These are phyloP conservation scores for Plasmodium sp. DNA, from an alignment of 169 alveolate genomes.

Conservation along the genomic window DNA sequence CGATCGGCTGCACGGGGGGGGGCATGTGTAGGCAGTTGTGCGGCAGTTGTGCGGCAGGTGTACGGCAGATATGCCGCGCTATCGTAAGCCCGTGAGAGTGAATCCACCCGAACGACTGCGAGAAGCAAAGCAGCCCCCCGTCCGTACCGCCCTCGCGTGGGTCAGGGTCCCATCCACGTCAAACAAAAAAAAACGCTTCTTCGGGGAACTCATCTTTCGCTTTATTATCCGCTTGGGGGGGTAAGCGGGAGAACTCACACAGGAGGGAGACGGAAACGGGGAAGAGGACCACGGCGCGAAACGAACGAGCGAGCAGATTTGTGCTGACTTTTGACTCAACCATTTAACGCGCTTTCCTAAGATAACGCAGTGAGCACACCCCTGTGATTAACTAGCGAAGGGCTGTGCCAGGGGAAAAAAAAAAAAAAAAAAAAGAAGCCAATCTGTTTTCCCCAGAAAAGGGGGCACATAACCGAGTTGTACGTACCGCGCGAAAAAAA, in stretches of 20 bases:
- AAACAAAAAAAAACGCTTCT: constrained; percentile 77
- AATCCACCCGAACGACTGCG: neutral
- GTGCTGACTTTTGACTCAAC: neutral
- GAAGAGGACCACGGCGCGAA: neutral
- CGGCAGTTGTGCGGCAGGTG: neutral
- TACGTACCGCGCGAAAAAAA: too few species aligned
- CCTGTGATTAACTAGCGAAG: neutral
- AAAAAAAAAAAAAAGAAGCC: too few species aligned
- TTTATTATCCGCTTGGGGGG: neutral
- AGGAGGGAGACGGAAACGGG: neutral
- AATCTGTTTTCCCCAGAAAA: too few species aligned
- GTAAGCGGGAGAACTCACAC: neutral
- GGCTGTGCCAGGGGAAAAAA: neutral
- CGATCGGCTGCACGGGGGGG: constrained; percentile 66
- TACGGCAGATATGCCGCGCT: neutral
- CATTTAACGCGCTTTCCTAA: neutral
- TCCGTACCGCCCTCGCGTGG: constrained; percentile 81
- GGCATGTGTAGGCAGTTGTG: neutral
- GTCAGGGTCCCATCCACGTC: constrained; percentile 96
- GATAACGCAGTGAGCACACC: neutral
- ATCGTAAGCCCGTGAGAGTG: neutral
- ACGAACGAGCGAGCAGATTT: neutral
- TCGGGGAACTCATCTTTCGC: neutral
- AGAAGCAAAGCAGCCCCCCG: neutral
- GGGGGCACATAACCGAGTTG: too few species aligned